A percentile compares a stretch with the other conserved stretches of the same genome.
These are phyloP conservation scores for Taxawa tesnikishii DNA, from an alignment of 2,329 filamentous ascomycete species.

Conservation along the genomic window DNA sequence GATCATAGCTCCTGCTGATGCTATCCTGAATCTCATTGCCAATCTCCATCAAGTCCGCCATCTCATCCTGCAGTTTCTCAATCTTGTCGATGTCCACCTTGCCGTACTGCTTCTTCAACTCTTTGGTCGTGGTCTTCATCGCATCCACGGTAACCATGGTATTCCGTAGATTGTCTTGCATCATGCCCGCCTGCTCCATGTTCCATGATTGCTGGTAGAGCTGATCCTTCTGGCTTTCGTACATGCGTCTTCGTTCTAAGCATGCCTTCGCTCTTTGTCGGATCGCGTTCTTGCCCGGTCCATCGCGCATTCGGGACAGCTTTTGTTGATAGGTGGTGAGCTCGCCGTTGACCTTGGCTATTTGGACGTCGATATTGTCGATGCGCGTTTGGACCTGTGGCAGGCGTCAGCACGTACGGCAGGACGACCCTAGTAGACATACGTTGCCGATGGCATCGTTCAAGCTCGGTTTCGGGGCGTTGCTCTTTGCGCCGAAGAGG, in stretches of 20 bases:
- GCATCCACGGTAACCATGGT: slow-evolving; percentile 97
- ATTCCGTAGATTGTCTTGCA: slow-evolving; percentile 98
- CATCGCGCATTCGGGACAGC: slow-evolving; percentile 85
- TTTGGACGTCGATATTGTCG: slow-evolving; percentile 83
- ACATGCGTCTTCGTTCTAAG: slow-evolving; percentile 83
- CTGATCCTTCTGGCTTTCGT: slow-evolving; percentile 89
- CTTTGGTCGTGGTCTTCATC: slow-evolving; percentile 93
- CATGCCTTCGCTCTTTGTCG: slow-evolving; percentile 92
- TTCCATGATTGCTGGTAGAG: slow-evolving; percentile 94
- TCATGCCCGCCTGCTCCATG: slow-evolving; percentile 96
- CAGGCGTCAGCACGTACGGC: slow-evolving; percentile 9
- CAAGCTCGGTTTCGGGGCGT: slow-evolving; percentile 81
- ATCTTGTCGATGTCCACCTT: slow-evolving; percentile 98
- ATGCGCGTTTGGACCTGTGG: slow-evolving; percentile 66
- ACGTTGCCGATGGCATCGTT: slow-evolving; percentile 73
- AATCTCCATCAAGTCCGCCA: slow-evolving; percentile 95
- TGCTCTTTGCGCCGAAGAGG: slow-evolving; percentile 80
- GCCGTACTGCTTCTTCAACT: slow-evolving; percentile 84
- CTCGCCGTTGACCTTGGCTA: slow-evolving; percentile 83
- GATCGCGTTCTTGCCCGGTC: slow-evolving; percentile 82
- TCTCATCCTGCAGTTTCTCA: slow-evolving; percentile 94
- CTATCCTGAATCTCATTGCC: slow-evolving; percentile 98
- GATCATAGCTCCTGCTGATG: slow-evolving; percentile 78
- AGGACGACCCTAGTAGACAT: slow-evolving; percentile 13
- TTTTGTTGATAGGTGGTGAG: slow-evolving; percentile 79